A percentile compares a stretch with the other conserved stretches of the same genome.
These are phyloP conservation scores for Aotearoamyces nothofagi DNA, from an alignment of 2,329 filamentous ascomycete species.

Conservation along the genomic window DNA sequence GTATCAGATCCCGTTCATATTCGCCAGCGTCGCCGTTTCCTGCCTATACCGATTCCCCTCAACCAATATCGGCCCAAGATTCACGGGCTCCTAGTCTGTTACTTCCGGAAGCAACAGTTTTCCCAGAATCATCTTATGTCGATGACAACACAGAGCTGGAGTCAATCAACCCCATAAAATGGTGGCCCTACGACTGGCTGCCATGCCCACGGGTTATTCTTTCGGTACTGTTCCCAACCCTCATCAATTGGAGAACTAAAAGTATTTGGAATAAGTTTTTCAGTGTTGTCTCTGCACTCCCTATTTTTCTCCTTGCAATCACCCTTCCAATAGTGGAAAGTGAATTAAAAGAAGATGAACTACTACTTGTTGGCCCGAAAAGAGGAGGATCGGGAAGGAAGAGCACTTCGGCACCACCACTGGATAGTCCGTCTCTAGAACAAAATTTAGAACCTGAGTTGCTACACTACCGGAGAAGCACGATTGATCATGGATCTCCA, in stretches of 20 bases:
- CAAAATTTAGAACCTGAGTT: conserved; percentile 1
- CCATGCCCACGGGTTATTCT: conserved; percentile 58
- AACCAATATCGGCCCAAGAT: conserved; percentile 13
- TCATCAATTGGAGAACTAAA: conserved; percentile 71
- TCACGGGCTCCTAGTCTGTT: conserved; percentile 15
- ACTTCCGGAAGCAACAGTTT: conserved; percentile 13
- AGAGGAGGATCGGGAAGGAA: conserved; percentile 5
- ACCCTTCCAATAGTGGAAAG: conserved; percentile 85
- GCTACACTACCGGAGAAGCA: conserved; percentile 2
- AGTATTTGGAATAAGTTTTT: conserved; percentile 71
- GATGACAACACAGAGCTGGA: conserved; percentile 6
- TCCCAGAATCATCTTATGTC: conserved; percentile 11
- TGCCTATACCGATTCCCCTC: conserved; percentile 17
- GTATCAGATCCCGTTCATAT: too few species aligned
- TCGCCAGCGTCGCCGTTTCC: conserved; percentile 19
- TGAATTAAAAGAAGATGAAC: conserved; percentile 33
- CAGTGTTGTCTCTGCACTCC: conserved; percentile 72
- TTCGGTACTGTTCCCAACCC: conserved; percentile 71
- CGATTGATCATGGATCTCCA: not conserved
- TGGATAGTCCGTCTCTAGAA: conserved; percentile 1
- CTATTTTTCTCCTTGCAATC: conserved; percentile 76
- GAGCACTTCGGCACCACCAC: not conserved
- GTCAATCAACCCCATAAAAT: conserved; percentile 31
- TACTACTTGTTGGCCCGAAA: conserved; percentile 4
- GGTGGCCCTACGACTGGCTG: conserved; percentile 70